Conservation (phyloP, 176 grass and related monocot species). For the Zoysia pacifica region DNA sequence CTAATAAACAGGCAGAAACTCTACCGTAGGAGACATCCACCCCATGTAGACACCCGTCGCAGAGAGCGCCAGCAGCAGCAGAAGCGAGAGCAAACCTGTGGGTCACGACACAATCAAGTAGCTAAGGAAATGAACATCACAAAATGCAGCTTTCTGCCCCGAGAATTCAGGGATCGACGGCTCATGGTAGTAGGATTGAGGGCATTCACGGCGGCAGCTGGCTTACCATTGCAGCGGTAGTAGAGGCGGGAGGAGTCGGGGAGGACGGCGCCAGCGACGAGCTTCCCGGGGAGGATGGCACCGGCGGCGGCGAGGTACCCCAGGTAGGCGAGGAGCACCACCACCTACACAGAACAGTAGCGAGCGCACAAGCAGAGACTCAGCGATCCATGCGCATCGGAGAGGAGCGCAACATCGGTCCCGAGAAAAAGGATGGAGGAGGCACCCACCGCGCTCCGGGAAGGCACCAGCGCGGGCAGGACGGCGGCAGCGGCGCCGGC, state of each 20-base stretch:
- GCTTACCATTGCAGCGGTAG: constrained; percentile 87
- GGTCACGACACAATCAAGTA: background rate
- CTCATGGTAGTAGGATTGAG: background rate
- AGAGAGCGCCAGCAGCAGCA: constrained; percentile 53
- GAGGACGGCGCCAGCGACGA: constrained; percentile 72
- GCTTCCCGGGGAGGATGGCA: constrained; percentile 69
- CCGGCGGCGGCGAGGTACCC: constrained; percentile 73
- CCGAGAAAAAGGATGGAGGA: background rate
- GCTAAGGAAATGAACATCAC: background rate
- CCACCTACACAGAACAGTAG: constrained; percentile 38
- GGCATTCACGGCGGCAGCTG: background rate
- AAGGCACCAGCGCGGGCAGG: constrained; percentile 53
- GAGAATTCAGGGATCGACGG: background rate
- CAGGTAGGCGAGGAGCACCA: constrained; percentile 69
- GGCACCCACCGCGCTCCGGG: constrained; percentile 52
- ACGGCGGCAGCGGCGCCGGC: constrained; percentile 25
- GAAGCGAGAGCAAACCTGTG: constrained; percentile 71
- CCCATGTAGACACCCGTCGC: constrained; percentile 50
- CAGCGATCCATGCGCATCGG: background rate
- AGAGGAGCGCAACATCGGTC: background rate
- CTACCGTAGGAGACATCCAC: constrained; percentile 75
- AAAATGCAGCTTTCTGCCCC: background rate
- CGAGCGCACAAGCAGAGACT: background rate
- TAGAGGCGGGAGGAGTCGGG: constrained; percentile 79
- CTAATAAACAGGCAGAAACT: background rate